Base-by-base conservation (phyloP, 1,139 yeast genomes). In the Debaryomyces sp. region DNA sequence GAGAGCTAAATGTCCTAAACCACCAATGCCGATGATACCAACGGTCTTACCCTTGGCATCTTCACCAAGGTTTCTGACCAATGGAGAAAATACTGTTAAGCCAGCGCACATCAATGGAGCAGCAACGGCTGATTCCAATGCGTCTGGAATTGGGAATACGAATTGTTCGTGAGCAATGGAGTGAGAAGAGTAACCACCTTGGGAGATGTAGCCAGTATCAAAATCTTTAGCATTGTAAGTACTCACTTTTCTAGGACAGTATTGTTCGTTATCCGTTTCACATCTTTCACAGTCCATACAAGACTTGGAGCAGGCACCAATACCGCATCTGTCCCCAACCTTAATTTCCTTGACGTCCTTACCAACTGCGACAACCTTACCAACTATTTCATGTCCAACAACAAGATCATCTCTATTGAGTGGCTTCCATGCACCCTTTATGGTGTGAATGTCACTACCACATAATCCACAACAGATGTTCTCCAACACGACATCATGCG, bases 81-180 rank as follows among this genome's bases (percentile, higher is more conserved):
- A 62, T 38, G 89, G 89, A 5, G 83, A 72, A 66, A 70, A 84
- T 1, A 79, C 82, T 18, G 89, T 85, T 57, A 82, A 70, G 49
- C 89, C 89, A 38, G 84, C 89, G 69, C 89, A 85, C 71, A 84
- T 67, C 61, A 85, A 71, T 23, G 89, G 88, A 15, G 87, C 87
- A 35, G 83, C 88, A 45, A 68, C 63, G 46, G 68, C 72, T 23
- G 77, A 64, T 18, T 70, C 65, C 51, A 82, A 60, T 21, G 50
- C 63, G n/a, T 82, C 84, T 21, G 89, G 89, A 50, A 84, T 77
- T 23, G 77, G 75, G 64, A 83, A 77, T 6, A 72, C 82, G 58
- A 79, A 81, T 48, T 73, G 68, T 56, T 81, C 82, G 59, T 78
- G 70, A 40, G 79, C 83, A 51, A 84, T 74, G 38, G 80, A 66